Conservation (phyloP, 1,139 yeast genomes). For the Yamadazyma diddensiae region DNA sequence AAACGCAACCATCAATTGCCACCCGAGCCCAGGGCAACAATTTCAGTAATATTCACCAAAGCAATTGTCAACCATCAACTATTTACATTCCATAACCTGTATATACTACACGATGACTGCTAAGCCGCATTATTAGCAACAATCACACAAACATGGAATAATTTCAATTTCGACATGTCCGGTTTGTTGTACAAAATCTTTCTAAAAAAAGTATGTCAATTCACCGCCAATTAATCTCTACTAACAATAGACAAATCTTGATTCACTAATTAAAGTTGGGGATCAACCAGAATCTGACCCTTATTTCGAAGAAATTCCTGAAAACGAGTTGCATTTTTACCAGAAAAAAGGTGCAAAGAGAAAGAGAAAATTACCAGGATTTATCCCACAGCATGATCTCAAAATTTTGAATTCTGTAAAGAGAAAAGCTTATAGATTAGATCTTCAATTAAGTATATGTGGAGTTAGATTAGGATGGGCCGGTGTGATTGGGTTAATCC, state of each 20-base stretch:
- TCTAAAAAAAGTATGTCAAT: constrained; percentile 35
- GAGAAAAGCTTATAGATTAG: constrained; percentile 62
- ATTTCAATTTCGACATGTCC: constrained; percentile 15
- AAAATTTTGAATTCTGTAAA: constrained; percentile 52
- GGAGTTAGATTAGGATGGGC: constrained; percentile 74
- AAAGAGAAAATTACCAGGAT: constrained; percentile 50
- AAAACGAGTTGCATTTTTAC: constrained; percentile 42
- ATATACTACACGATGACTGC: background rate
- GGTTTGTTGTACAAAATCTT: constrained; percentile 30
- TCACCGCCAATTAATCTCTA: background rate
- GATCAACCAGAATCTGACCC: constrained; percentile 34
- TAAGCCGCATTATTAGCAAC: constrained; percentile 1
- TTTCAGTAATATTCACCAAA: no score
- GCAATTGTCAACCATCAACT: background rate
- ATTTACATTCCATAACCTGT: background rate
- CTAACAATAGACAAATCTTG: constrained; percentile 31
- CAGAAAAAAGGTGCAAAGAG: constrained; percentile 48
- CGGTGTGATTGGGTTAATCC: constrained; percentile 66
- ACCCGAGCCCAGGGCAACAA: no score
- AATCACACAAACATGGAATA: background rate
- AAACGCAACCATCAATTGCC: no score
- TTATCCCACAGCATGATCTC: constrained; percentile 53
- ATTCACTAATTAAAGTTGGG: constrained; percentile 32
- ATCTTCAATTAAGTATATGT: constrained; percentile 57
- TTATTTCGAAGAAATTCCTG: constrained; percentile 49